These are phyloP conservation scores for Cladosporium halotolerans DNA, from an alignment of 2,329 filamentous ascomycete genomes.

Conservation along the genomic window DNA sequence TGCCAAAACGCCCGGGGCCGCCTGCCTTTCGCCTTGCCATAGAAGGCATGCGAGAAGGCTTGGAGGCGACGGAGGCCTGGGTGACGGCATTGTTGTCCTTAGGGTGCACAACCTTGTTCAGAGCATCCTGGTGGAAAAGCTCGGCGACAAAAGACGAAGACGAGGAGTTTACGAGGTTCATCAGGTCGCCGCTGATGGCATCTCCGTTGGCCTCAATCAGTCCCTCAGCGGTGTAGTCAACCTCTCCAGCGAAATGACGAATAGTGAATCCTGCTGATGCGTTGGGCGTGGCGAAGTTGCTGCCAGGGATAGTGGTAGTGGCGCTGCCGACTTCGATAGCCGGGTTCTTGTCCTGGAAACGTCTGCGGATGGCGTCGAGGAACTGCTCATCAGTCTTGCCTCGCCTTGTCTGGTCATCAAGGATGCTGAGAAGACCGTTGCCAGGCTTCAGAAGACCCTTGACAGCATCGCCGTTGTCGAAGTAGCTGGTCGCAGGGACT, in stretches of 20 bases:
- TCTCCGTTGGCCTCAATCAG: slow-evolving; percentile 94
- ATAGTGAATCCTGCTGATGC: slow-evolving; percentile 76
- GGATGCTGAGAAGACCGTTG: slow-evolving; percentile 86
- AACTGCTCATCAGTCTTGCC: slow-evolving; percentile 85
- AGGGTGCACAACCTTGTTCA: slow-evolving; percentile 90
- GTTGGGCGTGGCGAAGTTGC: slow-evolving; percentile 84
- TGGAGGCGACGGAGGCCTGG: slow-evolving; percentile 93
- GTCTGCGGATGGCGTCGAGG: slow-evolving; percentile 81
- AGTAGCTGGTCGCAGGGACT: slow-evolving; percentile 89
- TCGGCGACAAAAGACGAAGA: slow-evolving; percentile 84
- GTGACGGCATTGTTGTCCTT: slow-evolving; percentile 85
- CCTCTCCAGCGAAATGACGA: slow-evolving; percentile 91
- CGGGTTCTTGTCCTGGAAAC: slow-evolving; percentile 90
- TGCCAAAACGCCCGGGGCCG: slow-evolving; percentile 43
- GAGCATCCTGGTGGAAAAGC: slow-evolving; percentile 90
- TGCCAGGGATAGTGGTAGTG: slow-evolving; percentile 72
- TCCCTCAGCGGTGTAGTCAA: slow-evolving; percentile 84
- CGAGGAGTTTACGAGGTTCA: slow-evolving; percentile 85
- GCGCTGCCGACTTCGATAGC: slow-evolving; percentile 74
- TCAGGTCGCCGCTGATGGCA: slow-evolving; percentile 87
- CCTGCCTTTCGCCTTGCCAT: slow-evolving; percentile 76
- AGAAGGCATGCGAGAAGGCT: slow-evolving; percentile 85
- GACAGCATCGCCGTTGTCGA: slow-evolving; percentile 93
- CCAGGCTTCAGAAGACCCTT: slow-evolving; percentile 85
- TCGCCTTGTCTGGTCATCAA: slow-evolving; percentile 91